Evolutionary conservation across 73 alveolate species (phyloP).

Genomic region (Paramecium pentaurelia): DNA sequence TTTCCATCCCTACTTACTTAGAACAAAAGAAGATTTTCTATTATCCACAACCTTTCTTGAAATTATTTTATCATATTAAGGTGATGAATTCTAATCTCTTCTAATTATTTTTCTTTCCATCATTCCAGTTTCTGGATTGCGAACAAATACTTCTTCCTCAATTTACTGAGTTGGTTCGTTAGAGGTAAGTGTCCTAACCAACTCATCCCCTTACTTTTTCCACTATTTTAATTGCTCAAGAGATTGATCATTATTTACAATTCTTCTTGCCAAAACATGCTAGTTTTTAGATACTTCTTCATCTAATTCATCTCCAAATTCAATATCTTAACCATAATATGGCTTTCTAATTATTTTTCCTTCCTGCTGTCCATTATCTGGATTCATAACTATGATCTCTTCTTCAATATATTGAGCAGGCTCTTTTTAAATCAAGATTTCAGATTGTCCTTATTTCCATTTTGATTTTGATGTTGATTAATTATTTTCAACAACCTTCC

Average conservation of each 20-base stretch:
- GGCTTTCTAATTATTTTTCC: background rate
- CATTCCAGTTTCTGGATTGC: background rate
- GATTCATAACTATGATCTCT: background rate
- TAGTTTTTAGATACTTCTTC: background rate
- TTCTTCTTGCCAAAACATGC: background rate
- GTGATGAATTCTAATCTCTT: background rate
- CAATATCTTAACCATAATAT: background rate
- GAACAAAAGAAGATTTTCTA: background rate
- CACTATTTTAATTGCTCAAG: background rate
- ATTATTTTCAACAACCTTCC: background rate
- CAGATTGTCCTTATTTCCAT: background rate
- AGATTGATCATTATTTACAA: background rate
- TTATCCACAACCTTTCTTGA: background rate
- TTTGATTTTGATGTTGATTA: background rate
- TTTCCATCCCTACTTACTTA: background rate
- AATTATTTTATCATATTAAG: background rate
- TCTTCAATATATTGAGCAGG: slow-evolving; percentile 8
- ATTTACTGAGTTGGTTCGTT: background rate
- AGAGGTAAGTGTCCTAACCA: background rate
- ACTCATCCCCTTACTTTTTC: background rate
- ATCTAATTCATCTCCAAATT: background rate
- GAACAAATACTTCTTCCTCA: background rate
- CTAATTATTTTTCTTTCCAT: background rate
- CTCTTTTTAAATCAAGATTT: background rate
- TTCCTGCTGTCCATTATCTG: background rate